phyloP scores from a whole-genome alignment of 2,329 filamentous ascomycete genomes.

The Thermomyces lanuginosus region DNA sequence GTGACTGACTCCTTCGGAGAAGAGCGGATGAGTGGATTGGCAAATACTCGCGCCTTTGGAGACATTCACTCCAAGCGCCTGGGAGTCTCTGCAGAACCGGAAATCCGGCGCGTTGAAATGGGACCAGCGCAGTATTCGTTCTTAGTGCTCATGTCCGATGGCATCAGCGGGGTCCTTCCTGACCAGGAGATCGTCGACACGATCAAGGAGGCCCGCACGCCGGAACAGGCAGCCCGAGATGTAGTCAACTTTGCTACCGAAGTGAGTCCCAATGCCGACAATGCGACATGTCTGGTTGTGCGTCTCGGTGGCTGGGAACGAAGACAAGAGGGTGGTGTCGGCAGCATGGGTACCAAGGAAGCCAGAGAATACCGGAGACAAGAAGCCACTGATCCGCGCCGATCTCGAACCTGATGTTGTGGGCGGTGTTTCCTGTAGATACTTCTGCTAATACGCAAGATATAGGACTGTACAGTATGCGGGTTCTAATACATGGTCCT shows the following conservation, averaged over 20 bases:
- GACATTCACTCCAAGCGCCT: conserved; percentile 85
- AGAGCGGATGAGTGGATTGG: conserved; percentile 81
- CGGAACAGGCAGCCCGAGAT: conserved; percentile 63
- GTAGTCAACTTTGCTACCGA: conserved; percentile 82
- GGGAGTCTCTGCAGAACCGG: conserved; percentile 85
- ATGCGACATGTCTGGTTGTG: conserved; percentile 48
- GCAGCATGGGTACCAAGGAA: conserved; percentile 83
- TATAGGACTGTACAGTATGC: too few species aligned
- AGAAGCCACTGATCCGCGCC: conserved; percentile 68
- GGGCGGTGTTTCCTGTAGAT: too few species aligned
- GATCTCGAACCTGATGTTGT: conserved; percentile 43
- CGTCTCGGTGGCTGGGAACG: conserved; percentile 50
- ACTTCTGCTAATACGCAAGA: too few species aligned
- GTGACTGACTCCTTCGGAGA: conserved; percentile 95
- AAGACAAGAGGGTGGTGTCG: conserved; percentile 59
- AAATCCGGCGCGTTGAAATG: conserved; percentile 65
- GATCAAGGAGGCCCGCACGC: conserved; percentile 81
- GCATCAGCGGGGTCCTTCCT: conserved; percentile 65
- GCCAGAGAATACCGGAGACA: conserved; percentile 65
- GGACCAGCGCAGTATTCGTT: conserved; percentile 76
- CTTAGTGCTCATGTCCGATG: conserved; percentile 74
- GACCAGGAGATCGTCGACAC: conserved; percentile 96
- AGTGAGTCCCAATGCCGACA: conserved; percentile 49
- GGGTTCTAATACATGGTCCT: too few species aligned
- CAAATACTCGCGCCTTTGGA: conserved; percentile 87